Evolutionary conservation across 768 basidiomycete species (phyloP), one percentile per base, ranked within the genome.

Genomic region (Suillus hirtellus): DNA sequence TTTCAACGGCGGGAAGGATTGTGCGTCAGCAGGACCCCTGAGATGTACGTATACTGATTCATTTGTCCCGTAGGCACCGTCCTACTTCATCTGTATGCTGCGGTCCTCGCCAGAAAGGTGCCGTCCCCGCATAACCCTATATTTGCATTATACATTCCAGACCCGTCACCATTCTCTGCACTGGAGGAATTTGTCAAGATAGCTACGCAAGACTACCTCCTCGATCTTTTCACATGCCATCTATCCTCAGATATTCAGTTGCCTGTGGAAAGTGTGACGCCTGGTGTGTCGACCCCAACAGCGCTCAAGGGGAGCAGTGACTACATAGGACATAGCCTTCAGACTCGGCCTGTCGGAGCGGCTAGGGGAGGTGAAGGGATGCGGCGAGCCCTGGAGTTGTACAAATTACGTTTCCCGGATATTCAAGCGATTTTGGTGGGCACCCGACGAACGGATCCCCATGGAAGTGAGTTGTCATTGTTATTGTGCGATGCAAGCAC

Each of bases 1-100:
- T 76, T 99, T 98, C 79, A 99, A 99, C 68, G 97, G 97, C 11
- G 97, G 97, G 60, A 99, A 99, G 75, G 97, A 99, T 72, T 99
- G 97, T 96, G 70, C 69, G 88, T 80, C 15, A 34, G 15, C n/a
- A 27, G 8, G 38, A 46, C 40, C 34, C 34, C 4, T 40, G 12
- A 10, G 11, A 15, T 42, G n/a, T 24, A 7, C 47, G 44, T 34
- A 27, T 38, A 46, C 60, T 67, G 12, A 68, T 46, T 9, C 61
- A 63, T 53, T 1, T 63, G 42, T 31, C 27, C 37, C 60, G 55
- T 70, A 98, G 95, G 95, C 72, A 99, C 96, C 5, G 95, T 97
- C n/a, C 84, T 99, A 31, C 80, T 99, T 12, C 95, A 97, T 72
- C 85, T 99, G 40, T 89, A 90, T 62, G 89, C 89, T 6, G 93